These are phyloP conservation scores for Debaryomyces nepalensis DNA, from an alignment of 1,139 yeast genomes.

Conservation along the genomic window DNA sequence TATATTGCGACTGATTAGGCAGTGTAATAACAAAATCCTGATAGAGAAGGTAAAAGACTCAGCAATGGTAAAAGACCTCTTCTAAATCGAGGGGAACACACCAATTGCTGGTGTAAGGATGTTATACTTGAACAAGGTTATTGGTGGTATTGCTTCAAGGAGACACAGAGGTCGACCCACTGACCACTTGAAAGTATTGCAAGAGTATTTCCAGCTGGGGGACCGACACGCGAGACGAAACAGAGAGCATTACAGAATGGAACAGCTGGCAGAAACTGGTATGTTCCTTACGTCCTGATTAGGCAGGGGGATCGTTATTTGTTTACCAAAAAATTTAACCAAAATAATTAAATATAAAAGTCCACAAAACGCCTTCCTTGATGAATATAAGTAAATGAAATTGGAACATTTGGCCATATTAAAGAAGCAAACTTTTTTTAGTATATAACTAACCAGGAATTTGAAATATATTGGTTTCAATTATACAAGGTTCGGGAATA, in stretches of 20 bases:
- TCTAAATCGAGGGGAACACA: background rate
- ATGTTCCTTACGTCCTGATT: constrained; percentile 7
- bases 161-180: too few species aligned
- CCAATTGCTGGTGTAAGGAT: too few species aligned
- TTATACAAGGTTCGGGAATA: background rate
- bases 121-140: too few species aligned
- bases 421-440: constrained; percentile 5
- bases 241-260: background rate
- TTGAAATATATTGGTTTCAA: constrained; percentile 2
- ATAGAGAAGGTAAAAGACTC: constrained; percentile 7
- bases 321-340: constrained; percentile 11
- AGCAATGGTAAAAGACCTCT: background rate
- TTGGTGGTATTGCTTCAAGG: too few species aligned
- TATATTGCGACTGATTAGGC: constrained; percentile 10
- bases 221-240: background rate
- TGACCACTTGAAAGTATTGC: too few species aligned
- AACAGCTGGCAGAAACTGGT: constrained; percentile 6
- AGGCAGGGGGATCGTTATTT: constrained; percentile 8
- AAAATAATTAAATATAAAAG: constrained; percentile 11
- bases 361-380: constrained; percentile 13
- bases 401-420: constrained; percentile 4
- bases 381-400: background rate
- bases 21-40: constrained; percentile 14
- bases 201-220: too few species aligned
- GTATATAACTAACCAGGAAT: constrained; percentile 4